Conservation (phyloP, 225 moss, liverwort and hornwort species). For the Anthoceros angustus region DNA sequence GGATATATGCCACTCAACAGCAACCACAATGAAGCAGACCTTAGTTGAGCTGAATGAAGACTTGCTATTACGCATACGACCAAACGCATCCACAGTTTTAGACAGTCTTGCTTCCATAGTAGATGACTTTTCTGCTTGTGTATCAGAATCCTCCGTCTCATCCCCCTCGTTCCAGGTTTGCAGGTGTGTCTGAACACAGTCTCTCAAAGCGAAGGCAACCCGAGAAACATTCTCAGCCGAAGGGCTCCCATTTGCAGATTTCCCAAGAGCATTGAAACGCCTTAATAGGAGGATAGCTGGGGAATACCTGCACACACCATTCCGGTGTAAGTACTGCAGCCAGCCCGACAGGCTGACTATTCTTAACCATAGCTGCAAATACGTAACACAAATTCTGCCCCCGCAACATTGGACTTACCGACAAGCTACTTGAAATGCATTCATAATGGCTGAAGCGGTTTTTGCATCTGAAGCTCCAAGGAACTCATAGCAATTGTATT, state of each 20-base stretch:
- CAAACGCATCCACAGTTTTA: too few species aligned
- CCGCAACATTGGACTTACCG: slow-evolving; percentile 26
- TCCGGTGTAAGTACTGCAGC: not conserved
- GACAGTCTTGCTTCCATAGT: not conserved
- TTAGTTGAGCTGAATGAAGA: not conserved
- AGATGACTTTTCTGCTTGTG: slow-evolving; percentile 8
- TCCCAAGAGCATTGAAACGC: slow-evolving; percentile 62
- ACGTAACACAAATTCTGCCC: not conserved
- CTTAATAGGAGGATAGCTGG: slow-evolving; percentile 73
- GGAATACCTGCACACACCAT: slow-evolving; percentile 46
- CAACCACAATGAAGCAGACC: not conserved
- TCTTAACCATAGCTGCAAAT: slow-evolving; percentile 4
- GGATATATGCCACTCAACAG: not conserved
- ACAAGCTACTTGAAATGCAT: slow-evolving; percentile 73
- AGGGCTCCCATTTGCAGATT: slow-evolving; percentile 59
- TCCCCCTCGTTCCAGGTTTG: slow-evolving; percentile 18
- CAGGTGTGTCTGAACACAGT: slow-evolving; percentile 60
- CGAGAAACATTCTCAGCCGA: slow-evolving; percentile 44
- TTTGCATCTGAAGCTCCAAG: slow-evolving; percentile 74
- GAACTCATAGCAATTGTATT: slow-evolving; percentile 84
- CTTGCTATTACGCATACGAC: not conserved
- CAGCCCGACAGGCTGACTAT: not conserved
- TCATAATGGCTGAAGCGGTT: slow-evolving; percentile 51
- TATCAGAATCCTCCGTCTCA: slow-evolving; percentile 19
- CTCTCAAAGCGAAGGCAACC: slow-evolving; percentile 54